Evolutionary conservation across 2,329 filamentous ascomycete species (phyloP), one percentile per base, ranked within the genome.

Genomic region (Sporothrix euskadiensis): DNA sequence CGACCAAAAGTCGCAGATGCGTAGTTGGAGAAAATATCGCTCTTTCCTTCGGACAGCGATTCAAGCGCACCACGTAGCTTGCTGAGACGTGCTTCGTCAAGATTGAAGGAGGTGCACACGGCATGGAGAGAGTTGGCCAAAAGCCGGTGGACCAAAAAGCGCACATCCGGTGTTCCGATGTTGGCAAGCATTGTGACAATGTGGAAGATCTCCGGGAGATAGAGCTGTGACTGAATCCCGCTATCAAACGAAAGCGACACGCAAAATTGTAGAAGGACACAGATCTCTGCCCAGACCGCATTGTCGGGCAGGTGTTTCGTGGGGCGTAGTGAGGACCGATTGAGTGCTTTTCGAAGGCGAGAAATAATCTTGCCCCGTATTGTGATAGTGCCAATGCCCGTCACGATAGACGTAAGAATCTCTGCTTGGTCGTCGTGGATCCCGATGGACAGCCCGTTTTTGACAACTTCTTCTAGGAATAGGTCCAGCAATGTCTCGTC

Each of bases 121-220:
- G 90, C 88, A 79, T 92, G 90, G 16, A 92, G 85, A 1, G 90
- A 88, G 79, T 92, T 92, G 71, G 91, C 85, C 32, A 92, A 82
- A 12, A 92, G 81, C 71, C 88, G 85, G 78, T 91, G 89, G 2
- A 92, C 88, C 26, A 88, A 82, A 8, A 86, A 80, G 66, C 89
- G 85, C 7, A 90, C 83, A 12, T 88, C 86, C 10, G 85, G 81
- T 12, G 85, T 81, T 7, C 90, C 90, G 1, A 88, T 91, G 77
- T 91, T 91, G 49, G 89, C 88, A 35, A 92, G 83, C 88, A 92
- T 91, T 0, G 90, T 91, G 74, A 91, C 88, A 68, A 92, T 84
- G 80, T 92, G 90, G 78, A 92, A 92, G 63, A 92, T 84, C 78
- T 92, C 90, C 0, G 90, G 90, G 6, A 92, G 81, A 76, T 89